Evolutionary conservation across 2,329 filamentous ascomycete species (phyloP), one percentile per base, ranked within the genome.

Genomic region (Fusarium kyushuense): DNA sequence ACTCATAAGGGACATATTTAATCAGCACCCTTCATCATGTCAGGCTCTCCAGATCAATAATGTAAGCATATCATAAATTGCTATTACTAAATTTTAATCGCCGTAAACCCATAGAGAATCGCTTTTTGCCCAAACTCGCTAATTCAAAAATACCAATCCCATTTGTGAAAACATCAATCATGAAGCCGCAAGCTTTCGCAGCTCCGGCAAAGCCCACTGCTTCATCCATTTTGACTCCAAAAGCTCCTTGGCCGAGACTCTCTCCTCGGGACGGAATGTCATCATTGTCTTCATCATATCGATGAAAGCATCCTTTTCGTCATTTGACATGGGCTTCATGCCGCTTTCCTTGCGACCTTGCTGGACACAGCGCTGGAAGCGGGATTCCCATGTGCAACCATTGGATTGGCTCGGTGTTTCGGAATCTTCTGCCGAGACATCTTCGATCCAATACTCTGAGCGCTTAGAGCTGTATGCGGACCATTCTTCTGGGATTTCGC

Each of bases 241-340:
- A 8, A 70, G 21, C 12, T 71, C 68, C 42, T 55, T 43, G 3
- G 68, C 64, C 3, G 68, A 47, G 17, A 49, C 32, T 17, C 68
- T 45, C 6, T 65, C 55, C 27, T 69, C 68, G 1, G 68, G 68
- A 4, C 67, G 64, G 21, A 70, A 70, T 1, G 56, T 53, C 16
- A 70, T 71, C 4, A 70, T 71, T 17, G 45, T 51, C 19, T 59
- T 70, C 68, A 70, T 70, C 68, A 70, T 70, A 17, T 65, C 64
- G 10, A 71, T 42, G 13, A 70, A 70, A 4, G 55, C 68, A n/a
- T 56, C 46, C 32, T 56, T 71, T n/a, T 70, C 68, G 5, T 70
- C 60, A 8, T 54, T 53, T 1, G 64, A 65, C 45, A 70, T 63
- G 43, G 42, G 41, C 21, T 63, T 46, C 56, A 70, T 65, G 19